Evolutionary conservation across 2,329 filamentous ascomycete genomes (phyloP), one percentile per base, ranked within the genome.

Genomic region (Madurella fahalii): DNA sequence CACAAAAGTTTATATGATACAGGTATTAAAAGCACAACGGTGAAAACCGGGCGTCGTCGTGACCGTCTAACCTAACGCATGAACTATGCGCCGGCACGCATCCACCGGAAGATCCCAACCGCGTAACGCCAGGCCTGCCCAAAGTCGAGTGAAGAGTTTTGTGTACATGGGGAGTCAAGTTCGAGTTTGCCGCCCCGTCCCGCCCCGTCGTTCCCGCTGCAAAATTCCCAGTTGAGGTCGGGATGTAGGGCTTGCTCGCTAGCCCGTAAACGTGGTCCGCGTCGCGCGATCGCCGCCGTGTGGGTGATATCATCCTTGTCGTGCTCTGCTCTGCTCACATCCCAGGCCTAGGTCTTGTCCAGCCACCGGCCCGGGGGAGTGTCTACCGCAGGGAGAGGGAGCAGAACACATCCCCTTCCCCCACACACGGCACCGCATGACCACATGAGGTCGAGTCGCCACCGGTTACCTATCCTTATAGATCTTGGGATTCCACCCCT

Each of bases 401-500:
- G 25, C 25, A 7, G 25, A 7, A 25, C 25, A 25, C 25, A 3
- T 25, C 25, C 3, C 25, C 25, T 7, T n/a, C n/a, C n/a, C n/a
- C n/a, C n/a, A n/a, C 25, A 25, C 4, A 25, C 25, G 25, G 25
- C n/a, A n/a, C 25, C 25, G 25, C 25, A 25, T 7, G n/a, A n/a
- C 25, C 25, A 25, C 3, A 25, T n/a, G 25, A 25, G 25, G 25
- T 25, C 25, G 25, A 25, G 7, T 25, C 25, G 25, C 4, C 25
- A 25, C 25, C 20, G 37, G 65, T 69, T 74, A 88, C 79, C 84
- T 80, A 70, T 95, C 89, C 77, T 95, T 95, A 74, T 94, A 96
- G 56, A 96, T 77, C 78, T 96, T 96, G 56, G 93, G 94, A 71
- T 92, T 95, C 85, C 90, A 96, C 0, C 93, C 94, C 60, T 90